A percentile compares a stretch with the other conserved stretches of the same genome.
These are phyloP conservation scores for Beauveria australis DNA, from an alignment of 2,329 filamentous ascomycete species.

Conservation along the genomic window DNA sequence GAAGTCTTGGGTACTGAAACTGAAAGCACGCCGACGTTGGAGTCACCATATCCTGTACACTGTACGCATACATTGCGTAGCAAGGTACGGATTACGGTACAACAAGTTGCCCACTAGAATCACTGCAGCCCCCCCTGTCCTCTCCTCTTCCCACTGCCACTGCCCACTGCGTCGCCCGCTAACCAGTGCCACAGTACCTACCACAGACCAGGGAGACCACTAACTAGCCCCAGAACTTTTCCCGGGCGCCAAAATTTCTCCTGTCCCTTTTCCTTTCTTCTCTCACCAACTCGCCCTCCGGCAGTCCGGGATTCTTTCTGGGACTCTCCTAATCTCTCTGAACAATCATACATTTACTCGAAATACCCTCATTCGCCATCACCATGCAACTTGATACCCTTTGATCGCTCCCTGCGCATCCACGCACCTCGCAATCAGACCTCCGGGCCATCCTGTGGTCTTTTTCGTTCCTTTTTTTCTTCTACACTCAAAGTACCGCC, in stretches of 20 bases:
- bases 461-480: slow-evolving; percentile 1
- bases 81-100: too few species aligned
- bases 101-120: not conserved
- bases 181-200: too few species aligned
- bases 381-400: slow-evolving; percentile 9
- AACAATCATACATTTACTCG: not conserved
- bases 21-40: too few species aligned
- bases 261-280: not conserved
- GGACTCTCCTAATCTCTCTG: not conserved
- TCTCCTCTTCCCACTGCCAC: not conserved
- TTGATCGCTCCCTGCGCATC: slow-evolving; percentile 9
- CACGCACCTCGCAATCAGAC: slow-evolving; percentile 6
- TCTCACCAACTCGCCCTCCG: slow-evolving; percentile 10
- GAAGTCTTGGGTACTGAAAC: too few species aligned
- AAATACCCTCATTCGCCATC: not conserved
- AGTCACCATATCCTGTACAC: too few species aligned
- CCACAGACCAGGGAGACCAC: too few species aligned
- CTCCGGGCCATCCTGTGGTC: not conserved
- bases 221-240: not conserved
- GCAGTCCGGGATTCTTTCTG: slow-evolving; percentile 8
- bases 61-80: too few species aligned
- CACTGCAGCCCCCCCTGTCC: not conserved
- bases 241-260: not conserved
- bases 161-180: not conserved
- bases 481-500: not conserved